These are phyloP conservation scores for Spathaspora gorwiae DNA, from an alignment of 805 yeast species.

Conservation along the genomic window DNA sequence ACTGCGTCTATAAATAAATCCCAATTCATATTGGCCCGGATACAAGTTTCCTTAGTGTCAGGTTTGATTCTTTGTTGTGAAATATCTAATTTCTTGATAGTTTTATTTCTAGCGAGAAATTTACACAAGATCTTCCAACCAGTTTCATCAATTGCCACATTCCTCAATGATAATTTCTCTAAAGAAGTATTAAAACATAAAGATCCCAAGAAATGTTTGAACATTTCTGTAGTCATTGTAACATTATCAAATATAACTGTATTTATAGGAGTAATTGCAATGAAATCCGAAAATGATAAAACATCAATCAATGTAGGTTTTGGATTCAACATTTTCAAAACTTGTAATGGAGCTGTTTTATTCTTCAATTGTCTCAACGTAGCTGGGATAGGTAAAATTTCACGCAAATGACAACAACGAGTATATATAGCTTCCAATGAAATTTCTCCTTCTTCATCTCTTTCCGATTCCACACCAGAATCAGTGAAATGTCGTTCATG, in stretches of 20 bases:
- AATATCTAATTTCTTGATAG: constrained; percentile 49
- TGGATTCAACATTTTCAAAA: constrained; percentile 52
- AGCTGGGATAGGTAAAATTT: constrained; percentile 88
- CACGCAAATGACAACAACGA: constrained; percentile 88
- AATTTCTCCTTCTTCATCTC: constrained; percentile 16
- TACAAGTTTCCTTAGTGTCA: constrained; percentile 33
- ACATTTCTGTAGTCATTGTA: constrained; percentile 50
- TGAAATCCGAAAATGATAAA: constrained; percentile 53
- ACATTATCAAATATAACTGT: constrained; percentile 58
- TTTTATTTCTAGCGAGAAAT: constrained; percentile 39
- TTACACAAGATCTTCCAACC: constrained; percentile 53
- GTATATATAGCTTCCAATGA: constrained; percentile 56
- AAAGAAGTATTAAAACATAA: constrained; percentile 39
- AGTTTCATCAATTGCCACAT: constrained; percentile 47
- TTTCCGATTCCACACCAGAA: constrained; percentile 16
- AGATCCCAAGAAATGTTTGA: constrained; percentile 44
- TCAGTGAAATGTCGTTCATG: constrained; percentile 48
- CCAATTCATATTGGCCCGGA: constrained; percentile 53
- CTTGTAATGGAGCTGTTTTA: constrained; percentile 49
- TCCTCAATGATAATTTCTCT: constrained; percentile 51
- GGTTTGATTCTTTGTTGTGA: constrained; percentile 51
- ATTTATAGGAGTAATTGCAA: constrained; percentile 51
- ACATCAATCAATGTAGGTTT: constrained; percentile 56
- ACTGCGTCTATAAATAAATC: constrained; percentile 41
- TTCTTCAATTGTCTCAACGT: constrained; percentile 61